Conservation (phyloP, 1,139 yeast genomes). For the Geotrichum reessii region DNA sequence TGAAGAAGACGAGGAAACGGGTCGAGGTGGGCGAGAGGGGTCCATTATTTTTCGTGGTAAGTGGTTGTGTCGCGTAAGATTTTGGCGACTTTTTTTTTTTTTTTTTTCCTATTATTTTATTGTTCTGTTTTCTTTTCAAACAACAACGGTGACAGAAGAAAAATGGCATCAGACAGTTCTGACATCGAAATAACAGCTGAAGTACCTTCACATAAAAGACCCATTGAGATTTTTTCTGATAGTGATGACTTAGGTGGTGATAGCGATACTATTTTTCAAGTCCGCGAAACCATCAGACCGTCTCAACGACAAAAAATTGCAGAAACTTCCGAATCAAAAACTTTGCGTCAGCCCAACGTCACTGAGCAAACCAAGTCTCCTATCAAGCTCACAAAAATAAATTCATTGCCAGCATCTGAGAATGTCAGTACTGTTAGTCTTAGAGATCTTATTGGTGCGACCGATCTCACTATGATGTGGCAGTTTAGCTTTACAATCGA, state of each 20-base stretch:
- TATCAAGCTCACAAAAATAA: slow-evolving; percentile 20
- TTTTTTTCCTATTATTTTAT: no score
- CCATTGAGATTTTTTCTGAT: not conserved
- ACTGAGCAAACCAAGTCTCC: slow-evolving; percentile 12
- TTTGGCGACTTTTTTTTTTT: not conserved
- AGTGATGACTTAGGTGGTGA: not conserved
- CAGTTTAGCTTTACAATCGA: slow-evolving; percentile 33
- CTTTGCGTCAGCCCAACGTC: not conserved
- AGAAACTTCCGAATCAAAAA: not conserved
- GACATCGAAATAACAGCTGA: not conserved
- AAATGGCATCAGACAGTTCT: not conserved
- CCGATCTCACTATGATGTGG: slow-evolving; percentile 22
- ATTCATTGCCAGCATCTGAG: slow-evolving; percentile 21
- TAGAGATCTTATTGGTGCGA: slow-evolving; percentile 22
- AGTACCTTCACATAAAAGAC: not conserved
- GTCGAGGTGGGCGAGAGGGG: not conserved
- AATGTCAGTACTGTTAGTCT: slow-evolving; percentile 23
- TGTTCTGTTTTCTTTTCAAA: not conserved
- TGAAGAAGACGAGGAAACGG: slow-evolving; percentile 1
- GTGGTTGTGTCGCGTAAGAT: not conserved
- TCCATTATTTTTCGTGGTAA: not conserved
- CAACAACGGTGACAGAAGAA: not conserved
- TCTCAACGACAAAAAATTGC: not conserved
- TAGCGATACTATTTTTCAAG: not conserved
- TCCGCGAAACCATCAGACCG: not conserved